Conservation (phyloP, 2,329 filamentous ascomycete genomes). For the Metarhizium guizhouense region DNA sequence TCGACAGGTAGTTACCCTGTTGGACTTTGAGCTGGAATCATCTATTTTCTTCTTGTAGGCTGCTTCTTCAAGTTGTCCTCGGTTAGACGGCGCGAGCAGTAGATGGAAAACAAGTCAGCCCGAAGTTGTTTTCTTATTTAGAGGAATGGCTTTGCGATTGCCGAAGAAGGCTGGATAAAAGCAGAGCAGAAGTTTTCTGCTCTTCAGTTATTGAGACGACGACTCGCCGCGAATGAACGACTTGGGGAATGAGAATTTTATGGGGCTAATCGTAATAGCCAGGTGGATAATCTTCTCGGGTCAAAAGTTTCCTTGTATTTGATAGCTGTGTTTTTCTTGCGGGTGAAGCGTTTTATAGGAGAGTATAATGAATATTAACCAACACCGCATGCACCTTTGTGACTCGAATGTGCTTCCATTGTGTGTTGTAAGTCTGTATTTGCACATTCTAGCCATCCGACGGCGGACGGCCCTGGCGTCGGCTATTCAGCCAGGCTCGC, state of each 20-base stretch:
- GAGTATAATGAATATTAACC: too few species aligned
- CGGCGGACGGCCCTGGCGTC: too few species aligned
- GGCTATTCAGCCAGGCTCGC: too few species aligned
- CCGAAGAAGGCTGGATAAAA: background rate
- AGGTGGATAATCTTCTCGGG: background rate
- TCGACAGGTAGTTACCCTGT: background rate
- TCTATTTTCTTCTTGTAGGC: background rate
- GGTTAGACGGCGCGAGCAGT: constrained; percentile 7
- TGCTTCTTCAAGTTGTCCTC: background rate
- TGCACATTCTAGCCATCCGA: too few species aligned
- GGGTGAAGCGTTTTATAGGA: background rate
- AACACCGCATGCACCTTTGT: too few species aligned
- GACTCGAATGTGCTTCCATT: too few species aligned
- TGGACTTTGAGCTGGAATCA: background rate
- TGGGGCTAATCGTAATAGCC: background rate
- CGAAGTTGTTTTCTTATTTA: background rate
- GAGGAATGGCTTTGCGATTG: background rate
- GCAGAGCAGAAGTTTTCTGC: background rate
- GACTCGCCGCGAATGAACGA: background rate
- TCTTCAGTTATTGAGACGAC: background rate
- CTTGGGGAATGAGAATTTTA: background rate
- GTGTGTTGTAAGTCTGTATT: too few species aligned
- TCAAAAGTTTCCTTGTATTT: background rate
- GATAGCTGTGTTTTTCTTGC: background rate
- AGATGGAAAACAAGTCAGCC: constrained; percentile 5